Evolutionary conservation across 768 basidiomycete species (phyloP).

Genomic region (Candolleomyces efflorescens): DNA sequence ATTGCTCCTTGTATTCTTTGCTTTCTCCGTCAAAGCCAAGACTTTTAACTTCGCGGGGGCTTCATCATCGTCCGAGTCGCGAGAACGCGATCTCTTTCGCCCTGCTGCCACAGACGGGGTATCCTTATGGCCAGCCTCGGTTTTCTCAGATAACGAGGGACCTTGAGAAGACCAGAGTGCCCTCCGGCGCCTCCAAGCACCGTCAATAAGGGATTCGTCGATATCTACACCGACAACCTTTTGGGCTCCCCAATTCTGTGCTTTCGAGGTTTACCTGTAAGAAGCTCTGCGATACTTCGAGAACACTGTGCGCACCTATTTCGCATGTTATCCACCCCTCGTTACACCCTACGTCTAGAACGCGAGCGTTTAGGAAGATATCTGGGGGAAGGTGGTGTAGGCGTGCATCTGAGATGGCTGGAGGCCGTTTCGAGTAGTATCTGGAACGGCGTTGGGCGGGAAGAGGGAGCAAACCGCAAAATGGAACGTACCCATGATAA

Average conservation of each 20-base stretch:
- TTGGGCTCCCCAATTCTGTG: slow-evolving; percentile 58
- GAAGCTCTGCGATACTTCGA: no score
- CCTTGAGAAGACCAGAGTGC: slow-evolving; percentile 68
- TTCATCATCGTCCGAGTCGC: background rate
- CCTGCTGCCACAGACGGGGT: no score
- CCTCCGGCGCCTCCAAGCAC: slow-evolving; percentile 70
- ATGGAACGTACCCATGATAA: slow-evolving; percentile 60
- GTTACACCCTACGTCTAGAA: slow-evolving; percentile 87
- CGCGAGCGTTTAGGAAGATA: slow-evolving; percentile 51
- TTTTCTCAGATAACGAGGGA: no score
- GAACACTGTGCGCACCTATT: slow-evolving; percentile 49
- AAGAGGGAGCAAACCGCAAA: no score
- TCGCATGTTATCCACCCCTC: slow-evolving; percentile 84
- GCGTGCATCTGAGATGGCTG: slow-evolving; percentile 51
- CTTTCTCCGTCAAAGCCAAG: no score
- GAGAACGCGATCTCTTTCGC: no score
- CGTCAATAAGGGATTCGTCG: slow-evolving; percentile 67
- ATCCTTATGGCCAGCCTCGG: no score
- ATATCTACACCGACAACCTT: slow-evolving; percentile 83
- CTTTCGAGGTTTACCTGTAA: slow-evolving; percentile 28
- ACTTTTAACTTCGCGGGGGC: background rate
- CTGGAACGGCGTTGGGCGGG: slow-evolving; percentile 37
- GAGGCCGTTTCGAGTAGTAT: slow-evolving; percentile 75
- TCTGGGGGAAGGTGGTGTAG: slow-evolving; percentile 53
- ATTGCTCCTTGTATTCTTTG: slow-evolving; percentile 18